Percentiles rank a stretch among this genome's conserved stretches.
Conservation (phyloP, 2,329 filamentous ascomycete genomes). For the Fusarium heterosporum region DNA sequence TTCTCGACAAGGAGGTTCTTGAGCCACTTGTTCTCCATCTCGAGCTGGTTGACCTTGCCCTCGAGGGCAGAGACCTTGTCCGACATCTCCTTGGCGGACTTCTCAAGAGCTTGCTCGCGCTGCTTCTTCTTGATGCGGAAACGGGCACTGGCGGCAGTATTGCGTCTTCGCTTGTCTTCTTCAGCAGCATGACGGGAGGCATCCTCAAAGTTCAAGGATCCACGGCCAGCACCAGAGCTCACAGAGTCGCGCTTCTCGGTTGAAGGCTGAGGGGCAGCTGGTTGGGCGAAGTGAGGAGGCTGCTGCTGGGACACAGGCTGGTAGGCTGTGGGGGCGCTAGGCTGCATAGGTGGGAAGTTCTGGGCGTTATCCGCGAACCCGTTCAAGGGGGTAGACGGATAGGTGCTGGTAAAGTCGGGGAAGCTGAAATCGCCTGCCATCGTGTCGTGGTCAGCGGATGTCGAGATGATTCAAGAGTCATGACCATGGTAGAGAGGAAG, state of each 20-base stretch:
- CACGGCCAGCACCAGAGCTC: conserved; percentile 53
- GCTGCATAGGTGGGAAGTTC: conserved; percentile 65
- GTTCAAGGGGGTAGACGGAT: conserved; percentile 63
- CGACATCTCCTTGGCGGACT: conserved; percentile 83
- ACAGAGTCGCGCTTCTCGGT: conserved; percentile 63
- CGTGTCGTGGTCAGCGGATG: conserved; percentile 49
- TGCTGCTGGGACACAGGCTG: conserved; percentile 53
- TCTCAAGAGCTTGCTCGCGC: conserved; percentile 86
- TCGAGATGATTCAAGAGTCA: conserved; percentile 39
- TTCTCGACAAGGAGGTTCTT: conserved; percentile 86
- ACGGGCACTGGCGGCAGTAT: conserved; percentile 87
- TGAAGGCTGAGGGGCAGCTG: conserved; percentile 45
- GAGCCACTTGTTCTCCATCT: conserved; percentile 85
- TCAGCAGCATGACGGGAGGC: conserved; percentile 79
- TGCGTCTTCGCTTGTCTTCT: conserved; percentile 89
- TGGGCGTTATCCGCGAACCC: conserved; percentile 52
- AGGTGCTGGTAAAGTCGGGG: conserved; percentile 64
- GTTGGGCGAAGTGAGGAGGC: conserved; percentile 48
- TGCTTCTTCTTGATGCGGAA: conserved; percentile 98
- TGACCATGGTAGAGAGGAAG: conserved; percentile 33
- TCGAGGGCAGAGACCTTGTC: conserved; percentile 82
- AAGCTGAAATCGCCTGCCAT: conserved; percentile 71
- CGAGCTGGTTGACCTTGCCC: conserved; percentile 78
- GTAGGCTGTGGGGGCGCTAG: conserved; percentile 62
- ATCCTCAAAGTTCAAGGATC: conserved; percentile 72